A percentile compares a stretch with the other conserved stretches of the same genome.
Conservation (phyloP, 192 early-diverging fungal genomes). For the Paraglomus brasilianum region DNA sequence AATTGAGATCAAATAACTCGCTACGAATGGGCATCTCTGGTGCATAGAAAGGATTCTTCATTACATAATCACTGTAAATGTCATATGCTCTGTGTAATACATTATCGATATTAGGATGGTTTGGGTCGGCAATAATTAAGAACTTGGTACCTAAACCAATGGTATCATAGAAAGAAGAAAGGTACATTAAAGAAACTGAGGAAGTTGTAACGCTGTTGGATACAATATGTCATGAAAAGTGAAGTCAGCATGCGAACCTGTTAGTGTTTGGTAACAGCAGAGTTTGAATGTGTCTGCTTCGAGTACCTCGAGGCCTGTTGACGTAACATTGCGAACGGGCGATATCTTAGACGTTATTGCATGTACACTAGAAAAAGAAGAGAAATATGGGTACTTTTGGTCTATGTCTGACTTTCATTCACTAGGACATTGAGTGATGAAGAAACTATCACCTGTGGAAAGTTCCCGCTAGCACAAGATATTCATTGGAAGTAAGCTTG, state of each 20-base stretch:
- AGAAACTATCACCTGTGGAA: conserved; percentile 80
- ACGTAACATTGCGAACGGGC: conserved; percentile 64
- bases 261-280: conserved; percentile 91
- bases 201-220: neutral
- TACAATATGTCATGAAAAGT: neutral
- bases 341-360: conserved; percentile 93
- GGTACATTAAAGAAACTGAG: neutral
- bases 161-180: neutral
- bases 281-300: conserved; percentile 90
- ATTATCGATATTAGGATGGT: conserved; percentile 67
- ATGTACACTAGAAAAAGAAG: conserved; percentile 70
- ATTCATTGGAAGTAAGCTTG: conserved; percentile 91
- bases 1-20: conserved; percentile 87
- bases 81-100: conserved; percentile 72
- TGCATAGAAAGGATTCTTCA: conserved; percentile 99
- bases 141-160: conserved; percentile 83
- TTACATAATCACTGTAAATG: conserved; percentile 92
- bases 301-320: conserved; percentile 87
- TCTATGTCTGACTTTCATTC: neutral
- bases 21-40: conserved; percentile 98
- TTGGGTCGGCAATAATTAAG: conserved; percentile 82
- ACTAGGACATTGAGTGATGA: conserved; percentile 7
- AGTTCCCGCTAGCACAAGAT: conserved; percentile 95
- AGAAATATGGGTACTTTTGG: neutral
- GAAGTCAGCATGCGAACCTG: conserved; percentile 53